Conservation (phyloP, 2,329 filamentous ascomycete species). For the Colletotrichum paranaense region DNA sequence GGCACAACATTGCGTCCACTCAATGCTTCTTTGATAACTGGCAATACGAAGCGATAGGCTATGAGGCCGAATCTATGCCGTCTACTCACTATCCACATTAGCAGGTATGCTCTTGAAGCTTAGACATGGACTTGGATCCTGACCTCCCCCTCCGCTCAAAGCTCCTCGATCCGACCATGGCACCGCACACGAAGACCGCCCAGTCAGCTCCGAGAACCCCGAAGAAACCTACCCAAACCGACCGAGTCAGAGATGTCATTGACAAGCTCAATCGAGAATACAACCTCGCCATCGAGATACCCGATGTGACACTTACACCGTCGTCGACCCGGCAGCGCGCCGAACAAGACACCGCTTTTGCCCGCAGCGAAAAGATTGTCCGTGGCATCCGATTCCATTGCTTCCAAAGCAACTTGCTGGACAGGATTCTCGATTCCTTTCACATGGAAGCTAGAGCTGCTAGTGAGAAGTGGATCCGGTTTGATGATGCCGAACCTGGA, state of each 20-base stretch:
- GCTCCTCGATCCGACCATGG: conserved; percentile 3
- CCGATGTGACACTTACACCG: conserved; percentile 7
- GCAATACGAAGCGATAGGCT: background rate
- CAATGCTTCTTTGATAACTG: background rate
- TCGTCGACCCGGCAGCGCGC: background rate
- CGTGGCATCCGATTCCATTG: conserved; percentile 6
- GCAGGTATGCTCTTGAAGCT: background rate
- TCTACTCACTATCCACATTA: background rate
- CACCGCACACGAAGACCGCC: background rate
- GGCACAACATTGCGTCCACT: background rate
- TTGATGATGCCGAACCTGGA: background rate
- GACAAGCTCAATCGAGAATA: conserved; percentile 33
- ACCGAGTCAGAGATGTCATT: background rate
- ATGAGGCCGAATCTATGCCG: background rate
- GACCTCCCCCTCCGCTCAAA: background rate
- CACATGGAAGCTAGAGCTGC: conserved; percentile 13
- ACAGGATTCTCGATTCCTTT: conserved; percentile 13
- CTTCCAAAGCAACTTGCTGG: background rate
- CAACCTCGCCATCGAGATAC: conserved; percentile 20
- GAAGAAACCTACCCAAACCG: background rate
- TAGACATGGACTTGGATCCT: background rate
- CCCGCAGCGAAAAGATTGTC: conserved; percentile 11
- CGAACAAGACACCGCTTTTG: background rate
- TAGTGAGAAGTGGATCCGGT: conserved; percentile 17
- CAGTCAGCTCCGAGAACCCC: conserved; percentile 17